Evolutionary conservation across 306 rosid species (phyloP).

Genomic region (Lathyrus sativus): DNA sequence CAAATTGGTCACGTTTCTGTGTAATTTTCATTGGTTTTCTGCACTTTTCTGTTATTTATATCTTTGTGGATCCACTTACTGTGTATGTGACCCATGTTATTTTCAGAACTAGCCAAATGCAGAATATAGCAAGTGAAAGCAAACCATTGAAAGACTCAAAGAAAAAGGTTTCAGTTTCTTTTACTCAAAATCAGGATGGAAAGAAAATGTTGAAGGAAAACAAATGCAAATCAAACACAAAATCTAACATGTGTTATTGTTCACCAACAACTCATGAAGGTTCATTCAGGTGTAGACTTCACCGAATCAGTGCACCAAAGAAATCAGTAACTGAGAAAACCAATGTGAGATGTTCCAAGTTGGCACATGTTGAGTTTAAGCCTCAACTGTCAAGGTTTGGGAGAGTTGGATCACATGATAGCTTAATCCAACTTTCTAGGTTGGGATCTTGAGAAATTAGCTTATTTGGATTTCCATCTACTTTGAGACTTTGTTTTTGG

Average conservation of each 20-base stretch:
- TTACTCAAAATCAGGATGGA: neutral
- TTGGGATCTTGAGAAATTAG: constrained; percentile 21
- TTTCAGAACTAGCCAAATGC: constrained; percentile 28
- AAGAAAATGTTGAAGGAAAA: neutral
- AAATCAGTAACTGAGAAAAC: constrained; percentile 17
- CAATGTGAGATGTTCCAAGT: constrained; percentile 3
- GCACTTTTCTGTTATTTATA: neutral
- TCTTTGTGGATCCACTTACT: neutral
- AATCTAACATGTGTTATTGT: constrained; percentile 36
- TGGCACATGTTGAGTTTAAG: constrained; percentile 25
- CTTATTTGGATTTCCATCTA: constrained; percentile 7
- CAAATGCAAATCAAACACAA: constrained; percentile 34
- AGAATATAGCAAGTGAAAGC: neutral
- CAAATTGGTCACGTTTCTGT: no score
- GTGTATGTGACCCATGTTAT: neutral
- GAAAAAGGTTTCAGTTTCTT: constrained; percentile 31
- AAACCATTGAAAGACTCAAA: constrained; percentile 16
- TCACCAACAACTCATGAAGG: constrained; percentile 49
- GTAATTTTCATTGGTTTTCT: no score
- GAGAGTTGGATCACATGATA: constrained; percentile 22
- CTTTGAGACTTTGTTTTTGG: constrained; percentile 1
- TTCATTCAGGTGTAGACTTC: constrained; percentile 43
- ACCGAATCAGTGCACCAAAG: constrained; percentile 31
- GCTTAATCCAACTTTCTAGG: neutral
- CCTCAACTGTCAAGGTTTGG: constrained; percentile 40